phyloP scores from a whole-genome alignment of 306 rosid species.

The Rosa persica region DNA sequence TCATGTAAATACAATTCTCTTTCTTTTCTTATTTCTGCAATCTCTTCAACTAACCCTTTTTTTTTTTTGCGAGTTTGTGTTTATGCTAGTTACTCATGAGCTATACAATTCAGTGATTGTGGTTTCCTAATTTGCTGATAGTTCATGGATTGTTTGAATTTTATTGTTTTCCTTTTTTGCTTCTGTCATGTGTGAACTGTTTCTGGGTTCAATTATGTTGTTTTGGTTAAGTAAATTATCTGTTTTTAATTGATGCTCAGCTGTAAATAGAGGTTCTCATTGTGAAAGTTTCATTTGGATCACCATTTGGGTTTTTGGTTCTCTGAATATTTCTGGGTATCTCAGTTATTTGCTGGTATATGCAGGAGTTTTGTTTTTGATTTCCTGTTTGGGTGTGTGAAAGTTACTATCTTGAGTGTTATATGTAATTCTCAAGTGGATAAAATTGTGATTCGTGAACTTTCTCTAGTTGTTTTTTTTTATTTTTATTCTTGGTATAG shows the following conservation, averaged over 20 bases:
- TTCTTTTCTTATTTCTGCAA: neutral
- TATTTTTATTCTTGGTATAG: neutral
- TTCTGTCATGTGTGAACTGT: neutral
- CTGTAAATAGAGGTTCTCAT: neutral
- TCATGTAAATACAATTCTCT: slow-evolving; percentile 7
- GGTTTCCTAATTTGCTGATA: neutral
- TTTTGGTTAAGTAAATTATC: neutral
- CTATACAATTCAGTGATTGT: neutral
- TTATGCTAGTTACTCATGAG: neutral
- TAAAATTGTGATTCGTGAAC: neutral
- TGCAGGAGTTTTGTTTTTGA: neutral
- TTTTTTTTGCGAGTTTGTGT: neutral
- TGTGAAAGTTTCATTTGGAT: slow-evolving; percentile 6
- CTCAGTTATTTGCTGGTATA: neutral
- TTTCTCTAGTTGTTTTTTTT: neutral
- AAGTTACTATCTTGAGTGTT: neutral
- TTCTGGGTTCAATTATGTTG: neutral
- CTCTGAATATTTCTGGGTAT: neutral
- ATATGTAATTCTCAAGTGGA: neutral
- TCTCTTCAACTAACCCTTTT: neutral
- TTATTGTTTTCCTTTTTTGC: neutral
- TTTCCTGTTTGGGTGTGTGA: neutral
- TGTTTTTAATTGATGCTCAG: neutral
- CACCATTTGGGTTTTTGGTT: neutral
- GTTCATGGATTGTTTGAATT: neutral